Evolutionary conservation across 1,284 basidiomycete genomes (phyloP), one percentile per base, ranked within the genome.

Genomic region (Ustilago shanxiensis): DNA sequence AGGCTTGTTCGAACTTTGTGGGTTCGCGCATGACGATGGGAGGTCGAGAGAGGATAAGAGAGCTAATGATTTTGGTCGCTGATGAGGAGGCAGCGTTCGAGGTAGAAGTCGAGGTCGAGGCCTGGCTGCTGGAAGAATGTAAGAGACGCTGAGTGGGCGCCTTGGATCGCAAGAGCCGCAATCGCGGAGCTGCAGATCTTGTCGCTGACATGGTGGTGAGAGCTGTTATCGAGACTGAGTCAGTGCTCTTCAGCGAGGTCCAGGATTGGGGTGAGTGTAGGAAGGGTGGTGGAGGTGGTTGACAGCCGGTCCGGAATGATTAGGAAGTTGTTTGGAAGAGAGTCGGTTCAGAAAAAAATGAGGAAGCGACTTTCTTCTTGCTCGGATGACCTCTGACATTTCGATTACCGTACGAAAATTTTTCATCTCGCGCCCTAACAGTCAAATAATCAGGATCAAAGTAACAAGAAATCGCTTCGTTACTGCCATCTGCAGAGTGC

Each of bases 21-120:
- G 91, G 93, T 0, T 91, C 90, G 41, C 91, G 91, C 0, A 94
- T 93, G 55, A 98, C 87, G 70, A 94, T 89, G 3, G 95, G 95
- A 1, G 93, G 89, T 49, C 95, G 92, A 86, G 94, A 95, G 67
- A 97, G 89, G 69, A 98, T 89, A 76, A 96, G 83, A 8, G 88
- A 87, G 26, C 88, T 86, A 58, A 81, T 82, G 61, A 89, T 81
- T 54, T 53, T 68, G 39, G 68, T 55, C 3, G 69, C 68, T 1
- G 60, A 60, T 10, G 68, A 58, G 31, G 52, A 41, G 56, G 47
- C 24, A 20, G 67, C n/a, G 22, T 61, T 60, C 20, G 60, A 13
- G 11, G 66, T 33, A 24, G 73, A 66, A 9, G 41, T 56, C 18
- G 57, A 18, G 18, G 63, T 26, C 9, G 73, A 66, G 11, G 59